Base-by-base conservation (phyloP, 73 alveolate genomes). In the Durusdinium trenchii region DNA sequence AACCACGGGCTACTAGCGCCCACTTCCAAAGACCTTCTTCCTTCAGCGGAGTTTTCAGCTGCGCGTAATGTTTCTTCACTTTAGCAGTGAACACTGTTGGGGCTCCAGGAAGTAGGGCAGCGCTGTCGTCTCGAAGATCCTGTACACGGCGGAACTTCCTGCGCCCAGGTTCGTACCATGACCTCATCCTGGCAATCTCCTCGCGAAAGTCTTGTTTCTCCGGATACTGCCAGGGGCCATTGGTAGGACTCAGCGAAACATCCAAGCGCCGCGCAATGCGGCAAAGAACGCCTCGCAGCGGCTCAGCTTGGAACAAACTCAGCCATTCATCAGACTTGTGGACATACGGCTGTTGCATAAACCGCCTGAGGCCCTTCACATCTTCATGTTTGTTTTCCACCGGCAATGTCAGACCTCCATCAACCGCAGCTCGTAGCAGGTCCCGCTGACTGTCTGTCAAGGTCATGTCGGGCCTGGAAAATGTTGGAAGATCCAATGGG, bases 21-120 rank as follows among this genome's bases (percentile, higher is more conserved):
- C 84, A 73, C 28, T 73, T 73, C 84, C 84, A 73, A 73, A 73
- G 84, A 50, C 84, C 84, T 73, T 73, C 48, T 36, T 36, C 26
- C 48, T 36, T 35, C 14, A 42, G 32, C 20, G 84, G 51, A 2
- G n/a, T 73, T 12, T 35, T 36, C 84, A 73, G 48, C 32, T 73
- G 35, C 9, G 48, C 42, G 50, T 73, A 73, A 35, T 73, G 84
- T 42, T 73, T 50, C 47, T 6, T 0, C 51, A 73, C 42, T 73
- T 73, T 73, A 32, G n/a, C 1, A 32, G n/a, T 73, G 84, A 73
- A 73, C 20, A 73, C 84, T 2, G 84, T 73, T 36, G 48, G 47
- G 51, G 84, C 84, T 73, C 84, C 84, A 30, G 4, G 51, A n/a
- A 67, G 35, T 48, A 71, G 9, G 28, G 4, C 26, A 2, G 83